phyloP scores from a whole-genome alignment of 768 basidiomycete genomes.

The Termitomyces sp. region DNA sequence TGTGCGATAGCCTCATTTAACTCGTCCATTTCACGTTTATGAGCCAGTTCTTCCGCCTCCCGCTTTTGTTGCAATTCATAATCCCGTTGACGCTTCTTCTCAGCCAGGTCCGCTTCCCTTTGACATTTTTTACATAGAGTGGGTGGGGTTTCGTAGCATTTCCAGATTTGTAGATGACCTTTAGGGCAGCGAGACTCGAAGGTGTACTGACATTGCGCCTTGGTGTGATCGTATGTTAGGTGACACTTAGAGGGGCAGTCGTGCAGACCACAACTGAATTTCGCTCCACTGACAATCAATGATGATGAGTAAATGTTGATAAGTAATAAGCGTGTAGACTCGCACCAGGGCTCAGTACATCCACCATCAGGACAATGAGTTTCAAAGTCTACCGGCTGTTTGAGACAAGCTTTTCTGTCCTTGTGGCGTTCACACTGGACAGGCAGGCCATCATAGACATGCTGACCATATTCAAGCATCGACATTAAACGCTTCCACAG shows the following conservation, averaged over 20 bases:
- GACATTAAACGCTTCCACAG: not conserved
- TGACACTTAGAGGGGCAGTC: not conserved
- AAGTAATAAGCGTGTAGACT: not conserved
- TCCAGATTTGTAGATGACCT: not conserved
- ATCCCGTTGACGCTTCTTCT: not conserved
- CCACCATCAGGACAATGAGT: not conserved
- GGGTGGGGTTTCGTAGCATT: not conserved
- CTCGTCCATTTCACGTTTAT: not conserved
- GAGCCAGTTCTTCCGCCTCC: not conserved
- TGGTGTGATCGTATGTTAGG: not conserved
- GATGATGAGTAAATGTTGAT: not conserved
- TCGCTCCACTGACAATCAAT: not conserved
- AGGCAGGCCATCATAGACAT: not conserved
- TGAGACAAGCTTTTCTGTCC: not conserved
- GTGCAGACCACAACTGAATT: not conserved
- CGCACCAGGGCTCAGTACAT: conserved; percentile 1
- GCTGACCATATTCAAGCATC: not conserved
- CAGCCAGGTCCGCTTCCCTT: not conserved
- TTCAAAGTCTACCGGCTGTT: not conserved
- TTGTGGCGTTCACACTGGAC: not conserved
- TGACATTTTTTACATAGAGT: not conserved
- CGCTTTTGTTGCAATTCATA: not conserved
- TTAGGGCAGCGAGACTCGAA: not conserved
- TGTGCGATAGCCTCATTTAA: not conserved
- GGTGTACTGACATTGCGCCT: not conserved